phyloP scores from a whole-genome alignment of 495 filamentous ascomycete genomes.

The Aspergillus sclerotioniger region DNA sequence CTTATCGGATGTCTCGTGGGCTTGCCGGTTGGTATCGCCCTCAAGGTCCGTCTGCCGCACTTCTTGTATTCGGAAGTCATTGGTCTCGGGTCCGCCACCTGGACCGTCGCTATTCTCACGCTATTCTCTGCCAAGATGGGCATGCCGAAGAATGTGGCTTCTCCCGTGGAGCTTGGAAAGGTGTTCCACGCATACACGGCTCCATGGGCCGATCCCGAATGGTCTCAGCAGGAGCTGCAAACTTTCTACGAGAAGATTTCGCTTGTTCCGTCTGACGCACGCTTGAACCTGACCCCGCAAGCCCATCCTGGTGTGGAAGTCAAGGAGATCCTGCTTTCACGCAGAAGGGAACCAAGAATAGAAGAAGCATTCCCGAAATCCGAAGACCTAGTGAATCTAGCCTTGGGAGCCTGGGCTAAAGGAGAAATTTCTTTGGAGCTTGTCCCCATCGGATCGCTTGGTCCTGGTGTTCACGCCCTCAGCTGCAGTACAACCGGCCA shows the following conservation, averaged over 20 bases:
- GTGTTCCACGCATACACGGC: constrained; percentile 45
- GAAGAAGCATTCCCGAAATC: constrained; percentile 48
- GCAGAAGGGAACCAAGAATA: constrained; percentile 31
- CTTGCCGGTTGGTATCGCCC: constrained; percentile 46
- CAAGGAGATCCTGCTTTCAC: constrained; percentile 39
- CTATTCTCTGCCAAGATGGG: constrained; percentile 44
- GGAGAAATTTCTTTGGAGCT: constrained; percentile 47
- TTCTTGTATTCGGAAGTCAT: constrained; percentile 51
- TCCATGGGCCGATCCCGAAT: constrained; percentile 44
- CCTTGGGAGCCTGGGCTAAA: constrained; percentile 41
- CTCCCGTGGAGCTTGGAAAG: constrained; percentile 36
- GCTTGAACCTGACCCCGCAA: constrained; percentile 36
- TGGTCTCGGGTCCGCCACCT: constrained; percentile 51
- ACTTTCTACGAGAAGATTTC: constrained; percentile 40
- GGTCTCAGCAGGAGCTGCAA: constrained; percentile 54
- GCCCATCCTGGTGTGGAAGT: constrained; percentile 51
- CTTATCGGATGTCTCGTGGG: constrained; percentile 46
- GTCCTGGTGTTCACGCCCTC: constrained; percentile 47
- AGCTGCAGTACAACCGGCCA: constrained; percentile 38
- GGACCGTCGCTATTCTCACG: constrained; percentile 52
- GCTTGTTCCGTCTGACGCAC: constrained; percentile 28
- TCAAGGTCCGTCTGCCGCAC: constrained; percentile 32
- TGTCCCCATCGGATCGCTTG: constrained; percentile 38
- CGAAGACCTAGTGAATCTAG: constrained; percentile 37
- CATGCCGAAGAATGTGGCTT: constrained; percentile 43